phyloP scores from a whole-genome alignment of 768 basidiomycete genomes.

The Suillus luteus region DNA sequence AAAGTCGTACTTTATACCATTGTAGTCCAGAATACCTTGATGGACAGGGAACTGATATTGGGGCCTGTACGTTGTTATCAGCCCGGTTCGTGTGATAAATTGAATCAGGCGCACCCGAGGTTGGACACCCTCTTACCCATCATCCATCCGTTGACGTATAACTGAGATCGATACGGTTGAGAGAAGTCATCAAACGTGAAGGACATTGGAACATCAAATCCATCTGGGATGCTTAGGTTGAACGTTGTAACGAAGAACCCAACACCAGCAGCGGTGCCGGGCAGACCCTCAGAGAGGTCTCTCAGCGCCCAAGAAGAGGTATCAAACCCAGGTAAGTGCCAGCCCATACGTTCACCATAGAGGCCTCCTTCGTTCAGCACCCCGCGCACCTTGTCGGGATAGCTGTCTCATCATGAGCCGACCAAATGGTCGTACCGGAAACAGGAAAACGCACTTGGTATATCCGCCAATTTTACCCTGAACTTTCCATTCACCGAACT shows the following conservation, averaged over 20 bases:
- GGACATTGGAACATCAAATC: slow-evolving; percentile 68
- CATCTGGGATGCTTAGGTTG: slow-evolving; percentile 56
- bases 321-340: slow-evolving; percentile 76
- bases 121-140: slow-evolving; percentile 81
- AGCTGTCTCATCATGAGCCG: slow-evolving; percentile 44
- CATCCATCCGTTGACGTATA: slow-evolving; percentile 90
- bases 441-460: slow-evolving; percentile 45
- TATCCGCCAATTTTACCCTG: slow-evolving; percentile 81
- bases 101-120: slow-evolving; percentile 51
- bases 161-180: slow-evolving; percentile 68
- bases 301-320: slow-evolving; percentile 60
- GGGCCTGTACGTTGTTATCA: slow-evolving; percentile 46
- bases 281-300: slow-evolving; percentile 60
- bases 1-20: slow-evolving; percentile 59
- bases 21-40: slow-evolving; percentile 75
- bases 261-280: slow-evolving; percentile 59
- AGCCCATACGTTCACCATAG: slow-evolving; percentile 69
- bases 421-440: neutral
- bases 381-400: slow-evolving; percentile 70
- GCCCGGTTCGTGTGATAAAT: slow-evolving; percentile 6
- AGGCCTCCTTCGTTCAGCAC: slow-evolving; percentile 74
- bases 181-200: slow-evolving; percentile 67
- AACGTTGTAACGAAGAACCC: slow-evolving; percentile 85
- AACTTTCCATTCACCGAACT: slow-evolving; percentile 66
- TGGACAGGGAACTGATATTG: slow-evolving; percentile 84